phyloP scores from a whole-genome alignment of 2,329 filamentous ascomycete species.

The Claviceps quebecensis region DNA sequence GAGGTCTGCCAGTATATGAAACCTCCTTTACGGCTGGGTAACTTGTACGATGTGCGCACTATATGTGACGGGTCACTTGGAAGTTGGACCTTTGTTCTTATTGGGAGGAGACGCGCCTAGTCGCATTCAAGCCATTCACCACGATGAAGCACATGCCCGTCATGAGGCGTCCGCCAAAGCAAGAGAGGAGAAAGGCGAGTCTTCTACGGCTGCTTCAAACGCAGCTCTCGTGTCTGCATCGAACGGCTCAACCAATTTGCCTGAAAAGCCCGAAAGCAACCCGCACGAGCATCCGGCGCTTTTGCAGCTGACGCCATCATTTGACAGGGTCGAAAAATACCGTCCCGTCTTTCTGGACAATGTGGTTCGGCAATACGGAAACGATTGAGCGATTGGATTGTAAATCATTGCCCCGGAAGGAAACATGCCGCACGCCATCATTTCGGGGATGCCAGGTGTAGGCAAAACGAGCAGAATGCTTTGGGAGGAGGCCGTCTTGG shows the following conservation, averaged over 20 bases:
- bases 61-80: too few relatives aligned
- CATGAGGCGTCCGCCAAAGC: constrained; percentile 37
- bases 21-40: too few relatives aligned
- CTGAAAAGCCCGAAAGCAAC: neutral
- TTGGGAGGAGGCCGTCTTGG: constrained; percentile 78
- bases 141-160: constrained; percentile 19
- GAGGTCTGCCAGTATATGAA: too few relatives aligned
- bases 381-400: constrained; percentile 70
- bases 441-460: constrained; percentile 98
- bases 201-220: constrained; percentile 45
- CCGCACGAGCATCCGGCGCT: too few relatives aligned
- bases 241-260: constrained; percentile 30
- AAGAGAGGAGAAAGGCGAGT: constrained; percentile 40
- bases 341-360: constrained; percentile 89
- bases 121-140: constrained; percentile 14
- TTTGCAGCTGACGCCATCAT: neutral
- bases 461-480: constrained; percentile 95
- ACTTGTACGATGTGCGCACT: too few relatives aligned
- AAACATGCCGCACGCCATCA: constrained; percentile 98
- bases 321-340: constrained; percentile 89
- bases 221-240: constrained; percentile 36
- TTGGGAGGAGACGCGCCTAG: constrained; percentile 18
- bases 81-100: neutral
- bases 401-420: constrained; percentile 98
- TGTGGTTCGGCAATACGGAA: constrained; percentile 95